Conservation (phyloP, 2,329 filamentous ascomycete genomes). For the Cytospora piceicola region DNA sequence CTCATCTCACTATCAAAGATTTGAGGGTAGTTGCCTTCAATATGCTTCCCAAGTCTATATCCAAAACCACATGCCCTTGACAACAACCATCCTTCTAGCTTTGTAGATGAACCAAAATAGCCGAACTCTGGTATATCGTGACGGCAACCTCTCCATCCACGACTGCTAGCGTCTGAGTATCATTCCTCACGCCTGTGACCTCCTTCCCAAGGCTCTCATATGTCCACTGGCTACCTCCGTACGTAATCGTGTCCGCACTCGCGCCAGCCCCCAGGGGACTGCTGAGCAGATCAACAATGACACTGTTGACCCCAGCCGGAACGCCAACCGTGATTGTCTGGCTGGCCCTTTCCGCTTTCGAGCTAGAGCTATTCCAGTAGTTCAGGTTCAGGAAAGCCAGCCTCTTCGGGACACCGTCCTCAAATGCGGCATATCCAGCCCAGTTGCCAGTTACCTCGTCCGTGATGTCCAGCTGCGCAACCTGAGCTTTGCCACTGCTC, state of each 20-base stretch:
- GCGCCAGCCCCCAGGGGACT: conserved; percentile 43
- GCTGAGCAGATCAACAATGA: conserved; percentile 39
- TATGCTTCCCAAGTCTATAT: neutral
- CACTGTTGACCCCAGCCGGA: conserved; percentile 31
- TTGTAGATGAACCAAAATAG: conserved; percentile 33
- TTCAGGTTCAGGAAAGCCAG: conserved; percentile 41
- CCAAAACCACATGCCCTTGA: neutral
- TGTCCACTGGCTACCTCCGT: conserved; percentile 45
- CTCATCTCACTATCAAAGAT: neutral
- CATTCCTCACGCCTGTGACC: conserved; percentile 39
- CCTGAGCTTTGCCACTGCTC: conserved; percentile 37
- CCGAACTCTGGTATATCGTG: conserved; percentile 38
- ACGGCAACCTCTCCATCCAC: conserved; percentile 35
- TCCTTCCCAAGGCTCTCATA: conserved; percentile 41
- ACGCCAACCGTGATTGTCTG: conserved; percentile 35
- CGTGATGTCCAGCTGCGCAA: conserved; percentile 33
- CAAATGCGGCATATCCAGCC: conserved; percentile 40
- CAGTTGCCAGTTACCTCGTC: conserved; percentile 34
- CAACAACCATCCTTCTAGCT: neutral
- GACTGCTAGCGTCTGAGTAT: conserved; percentile 37
- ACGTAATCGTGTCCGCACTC: conserved; percentile 41
- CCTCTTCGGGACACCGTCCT: conserved; percentile 36
- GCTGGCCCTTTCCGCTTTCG: conserved; percentile 33
- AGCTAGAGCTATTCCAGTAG: conserved; percentile 43
- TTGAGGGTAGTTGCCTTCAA: neutral